These are phyloP conservation scores for Gaultheria prostrata DNA, from an alignment of 148 eudicot genomes.

Conservation along the genomic window DNA sequence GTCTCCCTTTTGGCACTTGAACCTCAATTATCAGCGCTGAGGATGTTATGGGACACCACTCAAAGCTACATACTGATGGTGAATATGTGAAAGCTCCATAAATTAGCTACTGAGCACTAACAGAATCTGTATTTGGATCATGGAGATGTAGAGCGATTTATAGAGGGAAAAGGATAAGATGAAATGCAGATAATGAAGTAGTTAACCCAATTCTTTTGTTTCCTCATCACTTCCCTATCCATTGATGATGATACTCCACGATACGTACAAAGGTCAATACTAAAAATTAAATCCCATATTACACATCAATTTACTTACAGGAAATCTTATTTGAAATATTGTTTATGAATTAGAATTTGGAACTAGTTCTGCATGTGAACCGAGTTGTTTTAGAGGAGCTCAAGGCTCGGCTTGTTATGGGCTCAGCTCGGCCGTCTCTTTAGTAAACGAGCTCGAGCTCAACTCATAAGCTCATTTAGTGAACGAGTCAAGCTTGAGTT, in stretches of 20 bases:
- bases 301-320: neutral
- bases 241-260: neutral
- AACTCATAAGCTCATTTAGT: too few species aligned
- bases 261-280: neutral
- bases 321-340: neutral
- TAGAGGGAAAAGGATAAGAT: neutral
- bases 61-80: too few species aligned
- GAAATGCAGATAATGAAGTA: neutral
- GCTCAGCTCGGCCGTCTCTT: too few species aligned
- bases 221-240: neutral
- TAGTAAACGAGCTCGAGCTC: too few species aligned
- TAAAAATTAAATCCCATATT: neutral
- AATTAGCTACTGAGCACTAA: neutral
- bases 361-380: too few species aligned
- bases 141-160: neutral
- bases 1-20: neutral
- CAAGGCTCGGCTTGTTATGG: too few species aligned
- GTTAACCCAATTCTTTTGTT: neutral
- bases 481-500: too few species aligned
- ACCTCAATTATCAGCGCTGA: neutral
- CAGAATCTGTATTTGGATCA: neutral
- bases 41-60: neutral
- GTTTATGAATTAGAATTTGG: too few species aligned
- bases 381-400: too few species aligned
- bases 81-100: too few species aligned